These are phyloP conservation scores for Fusarium heterosporum DNA, from an alignment of 2,329 filamentous ascomycete genomes.

Conservation along the genomic window DNA sequence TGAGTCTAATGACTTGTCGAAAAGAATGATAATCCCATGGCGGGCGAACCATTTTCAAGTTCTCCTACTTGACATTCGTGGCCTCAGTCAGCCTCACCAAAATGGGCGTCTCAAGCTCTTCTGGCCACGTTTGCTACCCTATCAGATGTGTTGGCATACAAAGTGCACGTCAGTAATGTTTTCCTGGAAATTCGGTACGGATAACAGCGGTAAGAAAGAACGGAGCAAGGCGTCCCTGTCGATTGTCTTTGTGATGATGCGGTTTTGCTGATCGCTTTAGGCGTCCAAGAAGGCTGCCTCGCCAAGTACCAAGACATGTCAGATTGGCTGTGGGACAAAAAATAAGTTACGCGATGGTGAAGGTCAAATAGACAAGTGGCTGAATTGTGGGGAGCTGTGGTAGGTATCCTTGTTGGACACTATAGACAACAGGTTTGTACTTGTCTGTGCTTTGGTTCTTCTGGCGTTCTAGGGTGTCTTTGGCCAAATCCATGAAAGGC, in stretches of 20 bases:
- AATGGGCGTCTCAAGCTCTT: slow-evolving; percentile 8
- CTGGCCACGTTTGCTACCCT: neutral
- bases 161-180: neutral
- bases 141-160: slow-evolving; percentile 14
- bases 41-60: slow-evolving; percentile 25
- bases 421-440: slow-evolving; percentile 13
- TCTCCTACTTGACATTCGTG: slow-evolving; percentile 6
- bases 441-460: slow-evolving; percentile 28
- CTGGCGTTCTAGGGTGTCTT: neutral
- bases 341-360: slow-evolving; percentile 19
- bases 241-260: slow-evolving; percentile 18
- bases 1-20: slow-evolving; percentile 14
- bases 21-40: slow-evolving; percentile 11
- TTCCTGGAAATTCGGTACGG: slow-evolving; percentile 23
- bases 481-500: too few species aligned
- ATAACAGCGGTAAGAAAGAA: slow-evolving; percentile 22
- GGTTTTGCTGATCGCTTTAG: slow-evolving; percentile 9
- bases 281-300: slow-evolving; percentile 10
- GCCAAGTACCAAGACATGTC: slow-evolving; percentile 6
- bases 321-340: slow-evolving; percentile 17
- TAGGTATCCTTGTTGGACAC: neutral
- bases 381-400: slow-evolving; percentile 29
- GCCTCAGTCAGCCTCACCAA: slow-evolving; percentile 33
- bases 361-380: slow-evolving; percentile 27
- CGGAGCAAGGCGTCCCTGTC: slow-evolving; percentile 26